Evolutionary conservation across 768 basidiomycete species (phyloP).

Genomic region (Russula compacta): DNA sequence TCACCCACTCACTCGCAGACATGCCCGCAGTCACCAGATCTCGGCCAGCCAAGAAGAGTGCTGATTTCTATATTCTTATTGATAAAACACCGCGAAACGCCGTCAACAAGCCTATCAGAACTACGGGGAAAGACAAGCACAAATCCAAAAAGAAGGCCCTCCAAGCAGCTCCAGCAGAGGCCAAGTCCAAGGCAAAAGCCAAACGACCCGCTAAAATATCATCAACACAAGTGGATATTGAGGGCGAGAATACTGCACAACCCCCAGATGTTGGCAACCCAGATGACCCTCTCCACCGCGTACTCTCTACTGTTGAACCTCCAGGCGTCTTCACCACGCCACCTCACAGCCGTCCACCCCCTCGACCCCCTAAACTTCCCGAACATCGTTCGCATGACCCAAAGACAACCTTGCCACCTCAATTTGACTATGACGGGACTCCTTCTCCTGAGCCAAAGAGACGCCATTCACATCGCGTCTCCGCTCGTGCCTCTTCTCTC

Average conservation of each 20-base stretch:
- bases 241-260: neutral
- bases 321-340: slow-evolving; percentile 9
- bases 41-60: neutral
- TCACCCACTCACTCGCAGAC: neutral
- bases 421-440: slow-evolving; percentile 3
- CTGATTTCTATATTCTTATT: slow-evolving; percentile 15
- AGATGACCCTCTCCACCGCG: neutral
- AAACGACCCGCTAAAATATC: neutral
- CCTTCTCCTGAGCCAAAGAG: slow-evolving; percentile 10
- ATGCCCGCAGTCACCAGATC: slow-evolving; percentile 12
- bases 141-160: slow-evolving; percentile 4
- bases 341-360: slow-evolving; percentile 13
- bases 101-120: neutral
- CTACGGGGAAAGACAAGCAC: neutral
- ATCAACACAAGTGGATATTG: neutral
- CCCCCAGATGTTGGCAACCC: neutral
- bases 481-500: neutral
- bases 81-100: slow-evolving; percentile 18
- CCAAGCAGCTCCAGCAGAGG: neutral
- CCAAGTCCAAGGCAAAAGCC: slow-evolving; percentile 8
- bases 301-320: neutral
- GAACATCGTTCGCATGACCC: slow-evolving; percentile 13
- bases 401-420: slow-evolving; percentile 6
- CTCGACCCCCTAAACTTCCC: slow-evolving; percentile 6
- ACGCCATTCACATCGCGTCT: neutral